phyloP scores from a whole-genome alignment of 768 basidiomycete genomes.

The Tulasnella sp. region DNA sequence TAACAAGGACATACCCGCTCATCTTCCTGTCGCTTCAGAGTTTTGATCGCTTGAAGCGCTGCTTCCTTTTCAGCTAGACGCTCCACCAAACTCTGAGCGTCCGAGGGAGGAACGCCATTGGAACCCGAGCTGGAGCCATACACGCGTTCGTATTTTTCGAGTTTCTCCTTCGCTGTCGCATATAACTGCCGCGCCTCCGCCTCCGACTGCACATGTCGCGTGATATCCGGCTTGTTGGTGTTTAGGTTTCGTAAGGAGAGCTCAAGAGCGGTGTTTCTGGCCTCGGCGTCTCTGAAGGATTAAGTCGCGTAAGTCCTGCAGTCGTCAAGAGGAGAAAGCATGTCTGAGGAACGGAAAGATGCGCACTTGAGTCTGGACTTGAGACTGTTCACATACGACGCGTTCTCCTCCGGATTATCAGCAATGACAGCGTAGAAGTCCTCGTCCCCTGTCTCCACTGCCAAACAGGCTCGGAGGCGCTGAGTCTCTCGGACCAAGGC shows the following conservation, averaged over 20 bases:
- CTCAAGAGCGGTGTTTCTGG: constrained; percentile 41
- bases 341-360: neutral
- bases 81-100: constrained; percentile 41
- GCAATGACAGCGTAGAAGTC: constrained; percentile 66
- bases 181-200: constrained; percentile 24
- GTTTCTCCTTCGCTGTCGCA: constrained; percentile 19
- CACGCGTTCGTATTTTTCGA: constrained; percentile 51
- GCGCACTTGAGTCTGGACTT: constrained; percentile 48
- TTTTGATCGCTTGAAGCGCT: constrained; percentile 49
- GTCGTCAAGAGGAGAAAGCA: constrained; percentile 18
- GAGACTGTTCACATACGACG: constrained; percentile 40
- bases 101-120: constrained; percentile 33
- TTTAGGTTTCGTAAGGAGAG: constrained; percentile 38
- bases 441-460: constrained; percentile 57
- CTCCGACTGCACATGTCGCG: constrained; percentile 31
- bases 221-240: constrained; percentile 43
- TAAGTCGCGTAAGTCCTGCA: constrained; percentile 7
- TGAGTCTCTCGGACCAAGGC: constrained; percentile 61
- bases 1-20: constrained; percentile 40
- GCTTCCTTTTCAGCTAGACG: constrained; percentile 55
- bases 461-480: constrained; percentile 65
- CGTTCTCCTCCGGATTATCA: constrained; percentile 34
- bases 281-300: constrained; percentile 41
- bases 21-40: constrained; percentile 51
- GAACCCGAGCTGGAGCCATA: constrained; percentile 43